Base-by-base conservation (phyloP, 345 rosid genomes). In the Hibiscus tridactylites region DNA sequence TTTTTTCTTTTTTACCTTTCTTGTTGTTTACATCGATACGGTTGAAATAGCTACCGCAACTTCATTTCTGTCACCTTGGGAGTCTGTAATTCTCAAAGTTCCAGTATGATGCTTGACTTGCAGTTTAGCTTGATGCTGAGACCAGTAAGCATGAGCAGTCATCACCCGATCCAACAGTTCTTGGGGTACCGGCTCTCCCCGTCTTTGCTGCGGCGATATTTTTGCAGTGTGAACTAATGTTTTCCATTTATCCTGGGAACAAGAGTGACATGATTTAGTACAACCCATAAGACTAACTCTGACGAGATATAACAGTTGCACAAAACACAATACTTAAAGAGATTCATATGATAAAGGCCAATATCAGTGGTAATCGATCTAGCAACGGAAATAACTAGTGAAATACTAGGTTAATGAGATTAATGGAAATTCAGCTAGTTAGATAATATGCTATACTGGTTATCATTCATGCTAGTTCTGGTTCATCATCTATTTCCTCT, bases 141-240 rank as follows among this genome's bases (percentile, higher is more conserved):
- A 83, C 98, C 98, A 94, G 80, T 79, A 85, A n/a, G 81, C 83
- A 44, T 88, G 97, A 73, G 98, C 93, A 42, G 82, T 87, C 84
- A 94, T 63, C 16, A 91, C 98, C 61, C 93, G 81, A 82, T 94
- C 97, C 76, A 94, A 71, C 26, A 94, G 83, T 49, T 85, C 91
- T 82, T 91, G 98, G 4, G 98, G 98, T 71, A 94, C 95, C 0
- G 98, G 93, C 77, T 94, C 95, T 9, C 98, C 98, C 81, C 98
- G 83, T 79, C 98, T 81, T 73, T 91, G 98, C 75, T 90, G 98
- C 0, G 98, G 95, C 44, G 95, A 78, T 0, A 94, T 94, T 81
- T 81, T 84, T 12, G 98, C 97, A 0, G 98, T 94, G 87, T 91
- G 98, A 70, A 94, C 98, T 84, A 94, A 70, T 10, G 98, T 94